phyloP scores from a whole-genome alignment of 768 basidiomycete species.

The Serendipita vermifera region DNA sequence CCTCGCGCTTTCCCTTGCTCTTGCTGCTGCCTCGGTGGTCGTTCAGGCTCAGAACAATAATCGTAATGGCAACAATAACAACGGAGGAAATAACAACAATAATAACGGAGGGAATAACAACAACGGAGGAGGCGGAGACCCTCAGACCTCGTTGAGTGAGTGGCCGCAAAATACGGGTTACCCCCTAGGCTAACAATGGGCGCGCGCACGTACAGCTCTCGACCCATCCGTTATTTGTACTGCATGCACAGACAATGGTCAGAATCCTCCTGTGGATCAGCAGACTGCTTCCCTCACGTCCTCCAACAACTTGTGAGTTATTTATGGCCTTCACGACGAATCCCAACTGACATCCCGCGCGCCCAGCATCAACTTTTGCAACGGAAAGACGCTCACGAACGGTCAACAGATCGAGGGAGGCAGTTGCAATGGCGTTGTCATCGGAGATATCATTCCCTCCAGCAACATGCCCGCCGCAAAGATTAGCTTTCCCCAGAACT shows the following conservation, averaged over 20 bases:
- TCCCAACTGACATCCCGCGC: background rate
- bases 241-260: conserved; percentile 1
- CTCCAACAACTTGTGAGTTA: conserved; percentile 1
- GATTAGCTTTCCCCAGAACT: conserved; percentile 32
- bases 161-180: no score
- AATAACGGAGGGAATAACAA: no score
- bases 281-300: conserved; percentile 1
- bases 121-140: no score
- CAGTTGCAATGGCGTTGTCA: conserved; percentile 47
- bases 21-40: background rate
- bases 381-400: conserved; percentile 31
- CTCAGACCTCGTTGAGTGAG: conserved; percentile 1
- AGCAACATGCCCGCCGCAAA: conserved; percentile 38
- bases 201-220: background rate
- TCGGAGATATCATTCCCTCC: conserved; percentile 39
- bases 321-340: background rate
- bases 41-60: no score
- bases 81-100: no score
- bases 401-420: conserved; percentile 38
- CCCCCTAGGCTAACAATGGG: no score
- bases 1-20: background rate
- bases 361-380: conserved; percentile 36
- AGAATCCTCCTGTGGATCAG: conserved; percentile 4
- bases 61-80: no score
- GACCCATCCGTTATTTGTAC: conserved; percentile 2